Base-by-base conservation (phyloP, 352 stramenopile genomes). In the Globisporangium splendens region DNA sequence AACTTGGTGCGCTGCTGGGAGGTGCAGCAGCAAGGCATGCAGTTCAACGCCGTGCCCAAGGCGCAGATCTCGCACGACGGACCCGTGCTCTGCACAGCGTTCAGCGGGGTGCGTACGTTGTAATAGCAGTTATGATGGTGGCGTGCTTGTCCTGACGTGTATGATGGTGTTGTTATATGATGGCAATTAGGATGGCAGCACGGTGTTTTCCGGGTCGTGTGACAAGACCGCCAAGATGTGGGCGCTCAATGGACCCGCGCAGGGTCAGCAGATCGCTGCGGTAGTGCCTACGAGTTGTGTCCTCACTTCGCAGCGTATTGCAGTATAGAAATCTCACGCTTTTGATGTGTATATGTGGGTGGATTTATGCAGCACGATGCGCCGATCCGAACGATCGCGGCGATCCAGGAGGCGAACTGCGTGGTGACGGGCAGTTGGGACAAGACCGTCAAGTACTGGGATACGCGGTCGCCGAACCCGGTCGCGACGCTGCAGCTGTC, bases 221-320 rank as follows among this genome's bases (percentile, higher is more conserved):
- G 95, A 98, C 70, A 98, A 98, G 69, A 96, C 91, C 13, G 93
- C 95, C 24, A 95, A 97, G 57, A 98, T 98, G 93, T 99, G 95
- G 94, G 63, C 82, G 54, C 76, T 98, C 18, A 88, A 84, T 24
- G 82, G 83, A 8, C 85, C 81, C 0, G 54, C 70, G 15, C 80
- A 91, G 44, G 85, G 86, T 20, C 79, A 89, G 64, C 82, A 92
- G 59, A 91, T 92, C 57, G 81, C 79, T 49, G 73, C 85, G 83
- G 70, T 91, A 81, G 46, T 71, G 60, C 24, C 8, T 31, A 41
- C 22, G 11, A 18, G 1, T 20, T 13, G n/a, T 33, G 42, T 50
- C 6, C 46, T 24, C 11, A 35, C 46, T 8, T 38, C 28, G 18
- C 31, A n/a, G 35, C 15, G 11, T 15, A 51, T 13, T 21, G 43